A percentile compares a stretch with the other conserved stretches of the same genome.
Conservation (phyloP, 2,329 filamentous ascomycete species). For the Calonectria ilicicola region DNA sequence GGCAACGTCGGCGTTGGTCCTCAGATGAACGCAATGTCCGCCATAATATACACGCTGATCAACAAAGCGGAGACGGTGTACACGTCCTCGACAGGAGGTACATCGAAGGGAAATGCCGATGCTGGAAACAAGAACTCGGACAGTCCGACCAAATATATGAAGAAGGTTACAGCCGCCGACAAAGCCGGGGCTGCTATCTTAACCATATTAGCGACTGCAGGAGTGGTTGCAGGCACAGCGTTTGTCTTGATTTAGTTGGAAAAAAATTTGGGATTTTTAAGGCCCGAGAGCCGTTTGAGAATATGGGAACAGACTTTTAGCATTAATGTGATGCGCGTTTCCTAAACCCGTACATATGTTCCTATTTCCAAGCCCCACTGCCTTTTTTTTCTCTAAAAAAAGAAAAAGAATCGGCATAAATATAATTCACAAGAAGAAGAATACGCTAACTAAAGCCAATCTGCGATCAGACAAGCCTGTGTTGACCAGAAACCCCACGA, state of each 20-base stretch:
- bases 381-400: no score
- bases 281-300: background rate
- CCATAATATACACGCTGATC: constrained; percentile 71
- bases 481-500: no score
- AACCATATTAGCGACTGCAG: constrained; percentile 62
- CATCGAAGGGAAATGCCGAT: constrained; percentile 62
- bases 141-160: constrained; percentile 41
- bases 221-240: constrained; percentile 60
- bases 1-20: constrained; percentile 72
- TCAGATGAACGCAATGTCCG: constrained; percentile 76
- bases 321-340: background rate
- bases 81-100: constrained; percentile 69
- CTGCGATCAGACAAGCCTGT: no score
- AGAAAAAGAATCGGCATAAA: no score
- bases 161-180: constrained; percentile 60
- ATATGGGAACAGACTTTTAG: background rate
- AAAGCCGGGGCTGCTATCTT: constrained; percentile 67
- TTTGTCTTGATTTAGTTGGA: constrained; percentile 51
- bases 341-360: no score
- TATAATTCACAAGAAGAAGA: no score
- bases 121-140: constrained; percentile 54
- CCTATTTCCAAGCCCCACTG: no score
- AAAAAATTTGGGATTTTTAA: no score
- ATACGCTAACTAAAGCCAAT: no score
- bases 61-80: constrained; percentile 55